Evolutionary conservation across 441 rosid species (phyloP).

Genomic region (Pelargonium myrrhifolium): DNA sequence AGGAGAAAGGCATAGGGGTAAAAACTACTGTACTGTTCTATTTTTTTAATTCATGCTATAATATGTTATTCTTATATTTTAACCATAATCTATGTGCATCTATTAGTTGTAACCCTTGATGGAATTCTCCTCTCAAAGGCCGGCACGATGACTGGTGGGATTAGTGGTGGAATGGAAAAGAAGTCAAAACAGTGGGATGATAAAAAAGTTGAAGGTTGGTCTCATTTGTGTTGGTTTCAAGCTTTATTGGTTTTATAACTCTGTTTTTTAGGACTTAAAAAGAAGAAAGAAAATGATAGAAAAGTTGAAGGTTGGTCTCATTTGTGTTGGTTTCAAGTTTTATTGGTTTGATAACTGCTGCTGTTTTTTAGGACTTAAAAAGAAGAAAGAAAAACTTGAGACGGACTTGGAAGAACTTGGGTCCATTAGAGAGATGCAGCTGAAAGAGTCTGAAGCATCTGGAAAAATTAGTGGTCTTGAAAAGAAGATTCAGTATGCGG

Average conservation of each 20-base stretch:
- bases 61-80: constrained; percentile 12
- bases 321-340: constrained; percentile 10
- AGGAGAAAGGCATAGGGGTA: constrained; percentile 93
- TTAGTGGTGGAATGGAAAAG: constrained; percentile 98
- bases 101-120: constrained; percentile 91
- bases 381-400: constrained; percentile 70
- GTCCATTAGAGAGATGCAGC: constrained; percentile 91
- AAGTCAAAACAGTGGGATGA: constrained; percentile 98
- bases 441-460: constrained; percentile 85
- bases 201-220: constrained; percentile 82
- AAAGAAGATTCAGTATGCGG: constrained; percentile 94
- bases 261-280: too few relatives aligned
- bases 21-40: constrained; percentile 6
- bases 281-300: too few relatives aligned
- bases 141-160: constrained; percentile 99
- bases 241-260: constrained; percentile 18
- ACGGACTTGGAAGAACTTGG: constrained; percentile 80
- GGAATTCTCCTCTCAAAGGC: constrained; percentile 89
- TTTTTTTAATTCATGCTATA: not conserved
- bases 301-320: constrained; percentile 69
- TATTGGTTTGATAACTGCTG: constrained; percentile 22
- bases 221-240: constrained; percentile 12
- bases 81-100: constrained; percentile 19
- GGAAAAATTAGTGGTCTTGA: constrained; percentile 97
- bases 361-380: constrained; percentile 54